A percentile compares a stretch with the other conserved stretches of the same genome.
Evolutionary conservation across 2,329 filamentous ascomycete species (phyloP).

Genomic region (Arthrobotrys sinensis): DNA sequence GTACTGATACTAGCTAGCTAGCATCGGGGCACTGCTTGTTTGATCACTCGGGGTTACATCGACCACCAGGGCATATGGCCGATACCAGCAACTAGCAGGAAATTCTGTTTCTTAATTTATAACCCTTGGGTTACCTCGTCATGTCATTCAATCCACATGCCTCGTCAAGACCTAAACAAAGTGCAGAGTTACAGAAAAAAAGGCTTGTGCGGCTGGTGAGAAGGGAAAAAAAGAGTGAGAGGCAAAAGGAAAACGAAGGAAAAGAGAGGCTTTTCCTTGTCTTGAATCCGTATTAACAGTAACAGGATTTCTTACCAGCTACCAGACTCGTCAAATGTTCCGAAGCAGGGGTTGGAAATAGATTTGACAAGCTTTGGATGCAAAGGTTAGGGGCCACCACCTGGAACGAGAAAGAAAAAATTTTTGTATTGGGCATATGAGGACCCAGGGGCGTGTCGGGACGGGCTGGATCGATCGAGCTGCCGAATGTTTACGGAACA

Average conservation of each 20-base stretch:
- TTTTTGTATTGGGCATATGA: conserved; percentile 26
- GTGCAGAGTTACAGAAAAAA: not conserved
- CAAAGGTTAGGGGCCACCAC: conserved; percentile 42
- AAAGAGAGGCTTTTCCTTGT: not conserved
- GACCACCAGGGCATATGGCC: conserved; percentile 6
- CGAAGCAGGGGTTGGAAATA: conserved; percentile 40
- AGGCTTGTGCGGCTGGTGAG: conserved; percentile 34
- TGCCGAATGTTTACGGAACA: conserved; percentile 41
- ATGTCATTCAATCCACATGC: conserved; percentile 15
- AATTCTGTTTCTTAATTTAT: conserved; percentile 48
- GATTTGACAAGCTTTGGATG: conserved; percentile 42
- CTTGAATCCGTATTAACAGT: conserved; percentile 11
- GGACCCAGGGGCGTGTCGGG: conserved; percentile 28
- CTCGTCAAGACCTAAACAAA: conserved; percentile 1
- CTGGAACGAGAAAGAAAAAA: conserved; percentile 34
- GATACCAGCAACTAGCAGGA: not conserved
- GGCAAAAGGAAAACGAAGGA: not conserved
- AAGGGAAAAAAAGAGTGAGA: not conserved
- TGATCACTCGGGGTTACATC: conserved; percentile 2
- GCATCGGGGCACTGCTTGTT: not conserved
- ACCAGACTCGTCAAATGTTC: conserved; percentile 47
- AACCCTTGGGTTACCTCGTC: conserved; percentile 41
- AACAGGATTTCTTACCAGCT: conserved; percentile 33
- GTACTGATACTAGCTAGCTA: not conserved
- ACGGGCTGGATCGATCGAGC: conserved; percentile 29